Percentiles rank a stretch among this genome's conserved stretches.
phyloP scores from a whole-genome alignment of 2,329 filamentous ascomycete species.

The Nemania abortiva region DNA sequence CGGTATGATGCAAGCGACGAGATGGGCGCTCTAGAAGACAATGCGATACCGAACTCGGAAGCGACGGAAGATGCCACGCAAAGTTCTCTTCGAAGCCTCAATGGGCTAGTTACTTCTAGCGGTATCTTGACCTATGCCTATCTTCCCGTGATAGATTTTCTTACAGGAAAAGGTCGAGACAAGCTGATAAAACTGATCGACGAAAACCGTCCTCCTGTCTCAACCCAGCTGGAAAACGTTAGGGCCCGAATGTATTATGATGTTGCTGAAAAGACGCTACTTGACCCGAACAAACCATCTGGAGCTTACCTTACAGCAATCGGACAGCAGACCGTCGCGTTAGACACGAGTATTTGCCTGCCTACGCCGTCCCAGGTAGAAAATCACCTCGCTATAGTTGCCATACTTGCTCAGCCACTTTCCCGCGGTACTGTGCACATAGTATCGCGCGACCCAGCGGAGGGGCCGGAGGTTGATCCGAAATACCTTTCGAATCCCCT shows the following conservation, averaged over 20 bases:
- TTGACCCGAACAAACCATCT: slow-evolving; percentile 30
- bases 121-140: slow-evolving; percentile 41
- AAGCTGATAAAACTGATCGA: slow-evolving; percentile 23
- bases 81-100: slow-evolving; percentile 21
- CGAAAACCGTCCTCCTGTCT: slow-evolving; percentile 7
- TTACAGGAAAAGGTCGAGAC: slow-evolving; percentile 12
- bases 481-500: slow-evolving; percentile 33
- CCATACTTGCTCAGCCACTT: slow-evolving; percentile 36
- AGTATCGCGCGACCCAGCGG: neutral
- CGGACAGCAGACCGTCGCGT: slow-evolving; percentile 21
- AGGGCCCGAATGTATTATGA: slow-evolving; percentile 27
- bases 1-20: slow-evolving; percentile 29
- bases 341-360: slow-evolving; percentile 28
- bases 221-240: neutral
- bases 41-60: slow-evolving; percentile 33
- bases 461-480: slow-evolving; percentile 29
- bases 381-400: slow-evolving; percentile 28
- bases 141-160: slow-evolving; percentile 31
- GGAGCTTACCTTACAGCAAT: slow-evolving; percentile 31
- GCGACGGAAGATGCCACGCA: slow-evolving; percentile 31
- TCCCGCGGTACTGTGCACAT: slow-evolving; percentile 41
- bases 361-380: slow-evolving; percentile 20
- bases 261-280: slow-evolving; percentile 33
- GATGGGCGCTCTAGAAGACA: slow-evolving; percentile 39
- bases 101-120: slow-evolving; percentile 33